Percentiles rank a stretch among this genome's conserved stretches.
phyloP scores from a whole-genome alignment of 345 rosid genomes.

The Eutrema japonicum region DNA sequence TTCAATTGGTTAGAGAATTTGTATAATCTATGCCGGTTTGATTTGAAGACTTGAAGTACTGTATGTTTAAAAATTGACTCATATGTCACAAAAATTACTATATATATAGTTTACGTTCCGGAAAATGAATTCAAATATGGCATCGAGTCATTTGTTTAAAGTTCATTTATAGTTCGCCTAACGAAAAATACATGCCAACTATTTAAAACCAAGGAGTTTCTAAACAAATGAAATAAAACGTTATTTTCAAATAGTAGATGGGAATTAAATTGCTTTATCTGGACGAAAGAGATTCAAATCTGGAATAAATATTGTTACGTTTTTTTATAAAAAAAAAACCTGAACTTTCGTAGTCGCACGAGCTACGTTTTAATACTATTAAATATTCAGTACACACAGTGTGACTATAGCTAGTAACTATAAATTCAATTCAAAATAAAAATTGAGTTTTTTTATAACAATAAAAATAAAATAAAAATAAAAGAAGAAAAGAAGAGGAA shows the following conservation, averaged over 20 bases:
- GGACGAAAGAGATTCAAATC: conserved; percentile 40
- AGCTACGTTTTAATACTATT: conserved; percentile 43
- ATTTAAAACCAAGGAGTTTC: background rate
- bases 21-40: background rate
- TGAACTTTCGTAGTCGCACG: conserved; percentile 48
- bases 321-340: conserved; percentile 12
- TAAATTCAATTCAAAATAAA: background rate
- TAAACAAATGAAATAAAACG: background rate
- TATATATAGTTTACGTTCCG: background rate
- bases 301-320: conserved; percentile 9
- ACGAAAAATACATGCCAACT: no score
- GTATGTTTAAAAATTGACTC: background rate
- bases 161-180: background rate
- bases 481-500: conserved; percentile 39
- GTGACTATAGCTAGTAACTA: conserved; percentile 34
- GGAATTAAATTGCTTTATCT: conserved; percentile 29
- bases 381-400: conserved; percentile 37
- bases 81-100: background rate
- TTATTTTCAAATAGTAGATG: background rate
- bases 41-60: no score
- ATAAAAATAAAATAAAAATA: background rate
- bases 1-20: background rate
- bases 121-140: background rate
- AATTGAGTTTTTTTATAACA: background rate
- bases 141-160: background rate